These are phyloP conservation scores for Uromyces viciae-fabae DNA, from an alignment of 1,284 basidiomycete genomes.

Conservation along the genomic window DNA sequence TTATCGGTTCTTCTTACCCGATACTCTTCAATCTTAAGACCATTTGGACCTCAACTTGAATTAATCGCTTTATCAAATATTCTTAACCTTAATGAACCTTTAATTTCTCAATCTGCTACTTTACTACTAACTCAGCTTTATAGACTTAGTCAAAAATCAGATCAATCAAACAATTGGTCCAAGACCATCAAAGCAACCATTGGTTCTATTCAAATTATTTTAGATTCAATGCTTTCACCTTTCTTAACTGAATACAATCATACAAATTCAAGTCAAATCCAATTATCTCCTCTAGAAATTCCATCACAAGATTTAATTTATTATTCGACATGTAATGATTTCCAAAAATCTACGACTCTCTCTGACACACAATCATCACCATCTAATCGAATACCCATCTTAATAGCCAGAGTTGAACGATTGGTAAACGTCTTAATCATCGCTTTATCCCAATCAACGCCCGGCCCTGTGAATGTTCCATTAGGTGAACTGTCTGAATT, in stretches of 20 bases:
- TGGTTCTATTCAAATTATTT: slow-evolving; percentile 19
- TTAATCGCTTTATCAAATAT: background rate
- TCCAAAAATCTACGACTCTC: background rate
- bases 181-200: slow-evolving; percentile 27
- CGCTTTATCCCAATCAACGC: slow-evolving; percentile 18
- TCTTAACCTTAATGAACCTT: background rate
- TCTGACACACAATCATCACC: background rate
- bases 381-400: background rate
- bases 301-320: slow-evolving; percentile 15
- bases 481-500: slow-evolving; percentile 16
- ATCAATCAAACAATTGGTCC: background rate
- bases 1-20: slow-evolving; percentile 7
- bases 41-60: background rate
- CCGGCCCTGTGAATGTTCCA: slow-evolving; percentile 4
- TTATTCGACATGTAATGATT: background rate
- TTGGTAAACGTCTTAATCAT: slow-evolving; percentile 1
- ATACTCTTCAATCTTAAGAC: slow-evolving; percentile 9
- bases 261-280: background rate
- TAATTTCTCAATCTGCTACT: slow-evolving; percentile 3
- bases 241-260: background rate
- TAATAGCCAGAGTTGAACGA: background rate
- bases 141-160: slow-evolving; percentile 6
- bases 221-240: slow-evolving; percentile 17
- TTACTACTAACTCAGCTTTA: slow-evolving; percentile 1
- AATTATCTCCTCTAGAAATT: slow-evolving; percentile 6